A percentile compares a stretch with the other conserved stretches of the same genome.
Evolutionary conservation across 192 early-diverging fungal species (phyloP).

Genomic region (Gamsiella multidivaricata): DNA sequence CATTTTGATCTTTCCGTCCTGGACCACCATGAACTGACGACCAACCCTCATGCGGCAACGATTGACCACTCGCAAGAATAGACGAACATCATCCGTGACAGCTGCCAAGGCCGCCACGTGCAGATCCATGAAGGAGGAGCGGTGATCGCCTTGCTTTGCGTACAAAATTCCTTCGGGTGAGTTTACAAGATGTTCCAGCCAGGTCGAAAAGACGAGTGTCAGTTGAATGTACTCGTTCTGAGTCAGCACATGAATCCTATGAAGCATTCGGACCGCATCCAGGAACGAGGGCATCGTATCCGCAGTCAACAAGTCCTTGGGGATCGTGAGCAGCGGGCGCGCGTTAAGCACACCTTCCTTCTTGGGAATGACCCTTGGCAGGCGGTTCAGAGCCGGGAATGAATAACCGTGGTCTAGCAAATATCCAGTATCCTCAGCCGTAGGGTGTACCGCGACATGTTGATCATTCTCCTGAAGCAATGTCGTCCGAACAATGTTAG

Average conservation of each 20-base stretch:
- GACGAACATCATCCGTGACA: slow-evolving; percentile 65
- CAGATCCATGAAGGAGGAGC: slow-evolving; percentile 66
- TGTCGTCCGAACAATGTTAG: slow-evolving; percentile 65
- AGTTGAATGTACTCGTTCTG: slow-evolving; percentile 70
- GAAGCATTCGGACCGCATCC: slow-evolving; percentile 64
- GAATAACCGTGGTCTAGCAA: slow-evolving; percentile 70
- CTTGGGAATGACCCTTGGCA: slow-evolving; percentile 61
- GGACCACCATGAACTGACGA: slow-evolving; percentile 62
- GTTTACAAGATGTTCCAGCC: slow-evolving; percentile 65
- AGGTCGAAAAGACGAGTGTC: slow-evolving; percentile 59
- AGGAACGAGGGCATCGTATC: slow-evolving; percentile 62
- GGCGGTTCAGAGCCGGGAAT: slow-evolving; percentile 66
- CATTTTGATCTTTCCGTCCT: slow-evolving; percentile 54
- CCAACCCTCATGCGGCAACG: slow-evolving; percentile 71
- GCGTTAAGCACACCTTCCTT: slow-evolving; percentile 36
- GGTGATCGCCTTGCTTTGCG: slow-evolving; percentile 67
- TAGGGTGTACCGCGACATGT: slow-evolving; percentile 48
- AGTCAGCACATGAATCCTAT: slow-evolving; percentile 60
- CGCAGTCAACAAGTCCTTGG: slow-evolving; percentile 59
- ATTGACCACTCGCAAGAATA: slow-evolving; percentile 66
- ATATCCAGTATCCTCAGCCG: slow-evolving; percentile 61
- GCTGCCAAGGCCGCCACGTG: slow-evolving; percentile 65
- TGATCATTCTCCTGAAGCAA: slow-evolving; percentile 65
- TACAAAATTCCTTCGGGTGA: slow-evolving; percentile 62
- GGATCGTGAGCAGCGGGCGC: slow-evolving; percentile 50